Percentiles rank a stretch among this genome's conserved stretches.
phyloP scores from a whole-genome alignment of 768 basidiomycete genomes.

The Hydnum rufescens region DNA sequence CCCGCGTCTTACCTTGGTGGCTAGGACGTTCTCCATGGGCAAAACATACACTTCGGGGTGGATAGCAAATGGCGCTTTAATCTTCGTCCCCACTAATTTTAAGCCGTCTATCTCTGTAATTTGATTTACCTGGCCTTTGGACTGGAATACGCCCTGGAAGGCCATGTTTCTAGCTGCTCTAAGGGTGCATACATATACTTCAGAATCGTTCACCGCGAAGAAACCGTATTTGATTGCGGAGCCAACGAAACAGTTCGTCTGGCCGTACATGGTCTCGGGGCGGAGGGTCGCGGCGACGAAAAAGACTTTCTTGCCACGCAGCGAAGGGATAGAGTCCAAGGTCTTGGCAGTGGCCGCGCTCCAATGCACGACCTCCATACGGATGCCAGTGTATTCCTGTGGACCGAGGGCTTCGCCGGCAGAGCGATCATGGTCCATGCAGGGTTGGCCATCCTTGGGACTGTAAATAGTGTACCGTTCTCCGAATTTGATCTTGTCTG shows the following conservation, averaged over 20 bases:
- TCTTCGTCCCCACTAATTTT: conserved; percentile 67
- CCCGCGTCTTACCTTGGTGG: conserved; percentile 50
- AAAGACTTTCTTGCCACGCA: conserved; percentile 64
- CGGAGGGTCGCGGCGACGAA: conserved; percentile 92
- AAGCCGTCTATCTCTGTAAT: conserved; percentile 61
- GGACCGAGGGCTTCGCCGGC: conserved; percentile 91
- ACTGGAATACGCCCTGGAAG: conserved; percentile 61
- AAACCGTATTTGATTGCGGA: conserved; percentile 80
- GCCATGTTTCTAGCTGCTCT: conserved; percentile 96
- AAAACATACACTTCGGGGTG: conserved; percentile 81
- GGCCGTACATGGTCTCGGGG: conserved; percentile 94
- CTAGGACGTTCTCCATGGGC: conserved; percentile 95
- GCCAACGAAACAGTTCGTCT: conserved; percentile 95
- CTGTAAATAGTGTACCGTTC: conserved; percentile 97
- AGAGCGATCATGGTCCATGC: conserved; percentile 97
- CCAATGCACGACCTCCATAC: conserved; percentile 86
- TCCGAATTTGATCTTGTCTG: conserved; percentile 94
- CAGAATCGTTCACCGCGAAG: conserved; percentile 47
- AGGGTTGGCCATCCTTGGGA: conserved; percentile 95
- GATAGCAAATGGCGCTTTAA: conserved; percentile 70
- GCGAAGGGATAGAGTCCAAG: conserved; percentile 38
- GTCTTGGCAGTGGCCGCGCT: conserved; percentile 41
- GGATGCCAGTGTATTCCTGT: conserved; percentile 85
- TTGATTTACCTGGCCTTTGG: conserved; percentile 51
- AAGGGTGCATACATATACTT: conserved; percentile 73